Conservation (phyloP, 352 stramenopile genomes). For the Phytophthora ramorum region DNA sequence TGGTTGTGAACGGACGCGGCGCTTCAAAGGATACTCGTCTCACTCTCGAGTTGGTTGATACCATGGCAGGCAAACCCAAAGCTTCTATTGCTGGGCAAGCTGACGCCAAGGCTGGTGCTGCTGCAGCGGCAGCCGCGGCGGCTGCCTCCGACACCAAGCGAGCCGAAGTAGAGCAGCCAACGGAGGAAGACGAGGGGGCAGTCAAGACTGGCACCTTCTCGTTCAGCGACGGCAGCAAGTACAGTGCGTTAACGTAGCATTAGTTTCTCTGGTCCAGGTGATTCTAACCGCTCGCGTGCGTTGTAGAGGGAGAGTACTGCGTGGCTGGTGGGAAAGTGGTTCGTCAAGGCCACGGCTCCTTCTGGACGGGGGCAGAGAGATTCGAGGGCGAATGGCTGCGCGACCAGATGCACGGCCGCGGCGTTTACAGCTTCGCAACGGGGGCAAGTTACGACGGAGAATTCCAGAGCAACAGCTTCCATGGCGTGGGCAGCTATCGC, state of each 20-base stretch:
- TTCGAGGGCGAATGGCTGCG: conserved; percentile 71
- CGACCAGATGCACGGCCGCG: conserved; percentile 75
- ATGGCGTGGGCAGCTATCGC: conserved; percentile 65
- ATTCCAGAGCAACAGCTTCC: conserved; percentile 70
- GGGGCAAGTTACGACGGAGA: conserved; percentile 79
- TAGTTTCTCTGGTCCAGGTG: not conserved
- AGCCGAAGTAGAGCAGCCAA: conserved; percentile 37
- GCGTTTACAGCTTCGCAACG: conserved; percentile 71
- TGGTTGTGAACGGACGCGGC: conserved; percentile 28
- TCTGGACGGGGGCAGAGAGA: conserved; percentile 61
- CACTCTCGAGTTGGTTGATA: not conserved
- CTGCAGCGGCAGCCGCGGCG: conserved; percentile 14
- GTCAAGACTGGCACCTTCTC: conserved; percentile 63
- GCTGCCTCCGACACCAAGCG: conserved; percentile 3
- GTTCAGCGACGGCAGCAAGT: conserved; percentile 71
- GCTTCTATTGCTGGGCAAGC: conserved; percentile 28
- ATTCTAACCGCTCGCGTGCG: not conserved
- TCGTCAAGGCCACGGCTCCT: conserved; percentile 61
- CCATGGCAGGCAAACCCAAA: conserved; percentile 32
- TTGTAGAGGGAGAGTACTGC: conserved; percentile 60
- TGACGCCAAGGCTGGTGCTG: conserved; percentile 31
- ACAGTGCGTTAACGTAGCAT: conserved; percentile 41
- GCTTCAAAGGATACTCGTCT: conserved; percentile 25
- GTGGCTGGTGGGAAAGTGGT: conserved; percentile 41
- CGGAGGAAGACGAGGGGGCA: conserved; percentile 47